Conservation (phyloP, 2,329 filamentous ascomycete genomes). For the Peltaster fructicola region DNA sequence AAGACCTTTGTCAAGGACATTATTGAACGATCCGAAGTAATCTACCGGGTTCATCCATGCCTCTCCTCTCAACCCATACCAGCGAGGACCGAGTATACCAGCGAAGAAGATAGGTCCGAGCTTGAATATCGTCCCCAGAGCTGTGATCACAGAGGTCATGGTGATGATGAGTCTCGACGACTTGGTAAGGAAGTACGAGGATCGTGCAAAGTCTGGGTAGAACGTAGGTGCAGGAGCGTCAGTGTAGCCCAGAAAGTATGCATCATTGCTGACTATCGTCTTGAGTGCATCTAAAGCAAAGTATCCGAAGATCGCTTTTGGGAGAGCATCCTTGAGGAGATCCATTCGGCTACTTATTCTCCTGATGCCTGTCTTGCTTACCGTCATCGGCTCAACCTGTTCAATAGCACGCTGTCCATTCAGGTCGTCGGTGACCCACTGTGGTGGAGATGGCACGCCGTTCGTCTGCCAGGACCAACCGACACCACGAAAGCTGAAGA, state of each 20-base stretch:
- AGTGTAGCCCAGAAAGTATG: slow-evolving; percentile 45
- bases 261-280: slow-evolving; percentile 53
- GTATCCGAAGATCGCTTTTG: slow-evolving; percentile 38
- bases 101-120: slow-evolving; percentile 43
- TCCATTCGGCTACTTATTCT: slow-evolving; percentile 18
- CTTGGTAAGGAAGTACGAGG: slow-evolving; percentile 31
- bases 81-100: slow-evolving; percentile 38
- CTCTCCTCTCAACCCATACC: slow-evolving; percentile 42
- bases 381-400: slow-evolving; percentile 3
- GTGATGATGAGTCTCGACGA: slow-evolving; percentile 40
- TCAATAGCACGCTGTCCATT: slow-evolving; percentile 12
- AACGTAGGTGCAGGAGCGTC: slow-evolving; percentile 26
- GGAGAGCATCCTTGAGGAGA: slow-evolving; percentile 19
- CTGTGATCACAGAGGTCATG: slow-evolving; percentile 38
- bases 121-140: slow-evolving; percentile 43
- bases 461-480: slow-evolving; percentile 42
- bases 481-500: slow-evolving; percentile 40
- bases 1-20: slow-evolving; percentile 51
- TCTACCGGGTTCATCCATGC: slow-evolving; percentile 42
- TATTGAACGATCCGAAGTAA: slow-evolving; percentile 34
- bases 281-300: slow-evolving; percentile 53
- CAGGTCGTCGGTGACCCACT: slow-evolving; percentile 22
- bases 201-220: slow-evolving; percentile 23
- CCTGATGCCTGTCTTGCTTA: slow-evolving; percentile 19
- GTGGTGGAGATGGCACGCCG: slow-evolving; percentile 28